These are phyloP conservation scores for Colletotrichum sp. DNA, from an alignment of 2,329 filamentous ascomycete genomes.

Conservation along the genomic window DNA sequence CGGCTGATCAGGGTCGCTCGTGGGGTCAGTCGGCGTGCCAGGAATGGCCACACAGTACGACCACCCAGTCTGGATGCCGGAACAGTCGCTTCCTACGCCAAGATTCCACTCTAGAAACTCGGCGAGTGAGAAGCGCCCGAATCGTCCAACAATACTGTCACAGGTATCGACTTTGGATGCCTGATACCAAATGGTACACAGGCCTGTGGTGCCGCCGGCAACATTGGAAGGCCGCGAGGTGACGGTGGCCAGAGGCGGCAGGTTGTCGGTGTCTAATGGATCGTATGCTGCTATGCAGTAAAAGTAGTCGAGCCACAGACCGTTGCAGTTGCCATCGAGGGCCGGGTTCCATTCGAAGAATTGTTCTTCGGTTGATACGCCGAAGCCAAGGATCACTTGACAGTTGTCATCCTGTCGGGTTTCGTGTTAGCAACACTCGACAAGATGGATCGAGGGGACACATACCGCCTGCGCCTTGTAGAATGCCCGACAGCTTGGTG, in stretches of 20 bases:
- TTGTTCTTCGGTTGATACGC: slow-evolving; percentile 24
- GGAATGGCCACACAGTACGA: not conserved
- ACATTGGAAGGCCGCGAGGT: not conserved
- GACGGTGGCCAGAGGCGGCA: not conserved
- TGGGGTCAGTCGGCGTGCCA: not conserved
- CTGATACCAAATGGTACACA: not conserved
- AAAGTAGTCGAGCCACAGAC: slow-evolving; percentile 25
- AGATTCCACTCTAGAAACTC: not conserved
- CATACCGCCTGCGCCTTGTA: not conserved
- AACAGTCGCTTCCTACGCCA: not conserved
- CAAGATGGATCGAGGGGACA: not conserved
- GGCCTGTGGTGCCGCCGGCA: not conserved
- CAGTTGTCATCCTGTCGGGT: slow-evolving; percentile 10
- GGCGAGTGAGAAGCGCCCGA: not conserved
- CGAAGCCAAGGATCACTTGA: slow-evolving; percentile 9
- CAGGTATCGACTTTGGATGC: not conserved
- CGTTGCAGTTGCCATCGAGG: slow-evolving; percentile 26
- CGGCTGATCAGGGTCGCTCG: not conserved
- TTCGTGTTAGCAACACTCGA: not conserved
- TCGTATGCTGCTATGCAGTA: slow-evolving; percentile 25
- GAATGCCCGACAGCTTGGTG: slow-evolving; percentile 13
- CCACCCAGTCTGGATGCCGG: not conserved
- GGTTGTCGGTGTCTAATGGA: not conserved
- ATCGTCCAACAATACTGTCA: not conserved
- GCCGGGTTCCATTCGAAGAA: slow-evolving; percentile 33